Evolutionary conservation across 495 filamentous ascomycete species (phyloP), one percentile per base, ranked within the genome.

Genomic region (Niebla homalea): DNA sequence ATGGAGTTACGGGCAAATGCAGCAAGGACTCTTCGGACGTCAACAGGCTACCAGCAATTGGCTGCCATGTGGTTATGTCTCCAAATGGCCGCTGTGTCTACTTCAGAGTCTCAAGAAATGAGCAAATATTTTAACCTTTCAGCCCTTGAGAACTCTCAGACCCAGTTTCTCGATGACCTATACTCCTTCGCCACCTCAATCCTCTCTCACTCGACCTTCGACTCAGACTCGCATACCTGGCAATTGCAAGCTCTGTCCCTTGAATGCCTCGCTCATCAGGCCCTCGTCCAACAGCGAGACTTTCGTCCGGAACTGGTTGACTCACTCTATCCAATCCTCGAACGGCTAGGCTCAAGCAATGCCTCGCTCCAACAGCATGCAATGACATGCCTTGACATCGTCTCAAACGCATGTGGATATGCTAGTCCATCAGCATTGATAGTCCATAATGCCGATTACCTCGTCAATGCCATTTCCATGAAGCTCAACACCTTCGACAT

Each of bases 391-490:
- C 75, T 99, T 3, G 88, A 94, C 57, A 77, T 80, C 12, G 69
- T 96, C 25, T 82, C 92, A 8, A 60, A 63, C 7, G 69, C 83
- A 0, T 96, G 89, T 63, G 79, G 77, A 16, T 99, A 97, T 58
- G 36, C 58, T 0, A 80, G 73, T 56, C 79, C 89, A 10, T 81
- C 82, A 29, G 78, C 86, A 11, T 70, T 99, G 53, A 80, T 99
- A 41, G 75, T 96, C 42, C 81, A 87, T 26, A 99, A 99, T 54
- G 89, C 84, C 21, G 92, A 99, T 63, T 99, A 99, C 62, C 82
- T 99, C 66, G 82, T 95, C 43, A 97, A 96, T 60, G 85, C 90
- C 0, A 80, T 97, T 5, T 85, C 84, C 0, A 68, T 96, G 20
- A 87, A 90, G 50, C 72, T 99, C 23, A 95, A 94, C 55, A 87